Base-by-base conservation (phyloP, 1,284 basidiomycete species). In the Malassezia globosa region DNA sequence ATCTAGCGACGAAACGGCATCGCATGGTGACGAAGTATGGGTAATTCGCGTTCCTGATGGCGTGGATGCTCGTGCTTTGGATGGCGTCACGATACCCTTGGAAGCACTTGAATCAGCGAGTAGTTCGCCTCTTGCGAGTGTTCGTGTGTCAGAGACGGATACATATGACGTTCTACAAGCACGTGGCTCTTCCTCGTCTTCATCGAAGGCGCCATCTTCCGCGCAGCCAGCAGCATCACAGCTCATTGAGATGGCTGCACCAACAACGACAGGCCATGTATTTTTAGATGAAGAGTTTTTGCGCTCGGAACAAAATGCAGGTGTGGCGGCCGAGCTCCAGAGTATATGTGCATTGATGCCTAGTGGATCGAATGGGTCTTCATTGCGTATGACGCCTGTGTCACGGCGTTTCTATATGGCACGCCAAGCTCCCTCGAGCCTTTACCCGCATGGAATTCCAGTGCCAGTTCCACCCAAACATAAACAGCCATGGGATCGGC, bases 401-500 rank as follows among this genome's bases (percentile, higher is more conserved):
- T 18, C 45, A 14, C 57, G 44, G 29, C 56, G 44, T 22, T 25
- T 58, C 23, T 56, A 53, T 26, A 34, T 61, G 34, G 50, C 49
- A 4, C 53, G 56, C 25, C 59, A 39, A 7, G 48, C 51, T 11
- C 56, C 60, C 0, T 54, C 58, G 2, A 46, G 44, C 48, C 22
- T 42, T 36, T 22, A 25, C 2, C 7, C 46, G 42, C 29, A 47
- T 46, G 34, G 26, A 45, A 4, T 46, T 34, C 14, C 55, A 46
- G 38, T 37, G 40, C 18, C 55, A 42, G 19, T 51, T 42, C 21
- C 48, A 47, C 48, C 54, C 46, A 34, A 51, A 47, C 48, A 48
- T 14, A 47, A 51, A 23, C 63, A 64, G 52, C 63, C 63, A 3
- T 63, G 60, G 60, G 56, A 63, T 27, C 38, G 59, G 23, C 37